Evolutionary conservation across 768 basidiomycete genomes (phyloP).

Genomic region (Xerocomellus chrysenteron): DNA sequence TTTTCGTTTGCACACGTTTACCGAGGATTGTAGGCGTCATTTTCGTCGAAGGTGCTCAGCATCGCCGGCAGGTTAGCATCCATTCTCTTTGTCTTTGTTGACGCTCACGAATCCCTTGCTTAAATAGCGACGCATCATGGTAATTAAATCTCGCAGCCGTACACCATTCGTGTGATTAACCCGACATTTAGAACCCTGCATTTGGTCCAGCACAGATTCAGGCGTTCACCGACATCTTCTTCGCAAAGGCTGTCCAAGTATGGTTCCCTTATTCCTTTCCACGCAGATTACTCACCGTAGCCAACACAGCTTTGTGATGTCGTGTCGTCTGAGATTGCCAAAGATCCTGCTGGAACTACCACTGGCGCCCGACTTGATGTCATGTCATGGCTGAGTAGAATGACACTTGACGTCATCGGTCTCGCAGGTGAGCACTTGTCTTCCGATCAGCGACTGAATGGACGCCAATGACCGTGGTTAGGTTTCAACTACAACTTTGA

Average conservation of each 20-base stretch:
- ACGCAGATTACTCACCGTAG: neutral
- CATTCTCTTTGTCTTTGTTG: too few relatives aligned
- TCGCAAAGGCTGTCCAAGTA: neutral
- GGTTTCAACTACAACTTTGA: conserved; percentile 40
- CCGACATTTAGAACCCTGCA: conserved; percentile 51
- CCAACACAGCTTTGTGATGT: neutral
- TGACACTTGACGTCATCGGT: conserved; percentile 42
- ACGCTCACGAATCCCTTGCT: too few relatives aligned
- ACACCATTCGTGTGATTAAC: neutral
- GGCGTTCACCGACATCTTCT: conserved; percentile 39
- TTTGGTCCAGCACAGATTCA: conserved; percentile 60
- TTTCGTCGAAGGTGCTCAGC: too few relatives aligned
- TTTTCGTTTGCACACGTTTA: too few relatives aligned
- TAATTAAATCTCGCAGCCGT: too few relatives aligned
- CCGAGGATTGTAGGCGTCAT: too few relatives aligned
- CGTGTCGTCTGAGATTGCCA: neutral
- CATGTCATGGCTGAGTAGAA: conserved; percentile 12
- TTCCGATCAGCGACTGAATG: neutral
- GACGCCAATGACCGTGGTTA: neutral
- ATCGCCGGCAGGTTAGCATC: too few relatives aligned
- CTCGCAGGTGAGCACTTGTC: conserved; percentile 31
- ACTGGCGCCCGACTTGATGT: neutral
- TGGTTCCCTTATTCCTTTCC: neutral
- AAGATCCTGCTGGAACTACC: neutral
- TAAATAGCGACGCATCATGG: too few relatives aligned